Evolutionary conservation across 805 yeast species (phyloP).

Genomic region (Torulaspora quercuum): DNA sequence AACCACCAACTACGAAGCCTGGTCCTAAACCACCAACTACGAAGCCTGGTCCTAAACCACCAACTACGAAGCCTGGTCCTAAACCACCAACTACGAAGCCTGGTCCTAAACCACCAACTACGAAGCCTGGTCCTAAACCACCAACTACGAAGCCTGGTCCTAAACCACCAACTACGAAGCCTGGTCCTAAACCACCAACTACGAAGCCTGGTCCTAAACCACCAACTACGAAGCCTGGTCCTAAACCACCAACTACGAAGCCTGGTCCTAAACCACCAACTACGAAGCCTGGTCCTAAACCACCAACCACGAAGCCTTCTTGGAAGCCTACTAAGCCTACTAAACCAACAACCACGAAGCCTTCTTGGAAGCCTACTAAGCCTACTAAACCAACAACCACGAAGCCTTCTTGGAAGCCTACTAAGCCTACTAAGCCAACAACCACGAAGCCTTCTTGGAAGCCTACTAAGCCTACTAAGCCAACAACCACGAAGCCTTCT

Average conservation of each 20-base stretch:
- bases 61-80: no score
- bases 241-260: constrained; percentile 1
- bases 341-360: neutral
- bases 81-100: no score
- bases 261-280: constrained; percentile 2
- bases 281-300: no score
- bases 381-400: constrained; percentile 1
- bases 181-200: constrained; percentile 4
- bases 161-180: neutral
- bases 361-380: neutral
- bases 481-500: neutral
- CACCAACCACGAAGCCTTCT: constrained; percentile 2
- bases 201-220: neutral
- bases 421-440: constrained; percentile 2
- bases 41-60: no score
- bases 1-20: no score
- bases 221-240: constrained; percentile 1
- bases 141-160: neutral
- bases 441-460: constrained; percentile 1
- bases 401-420: neutral
- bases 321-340: constrained; percentile 1
- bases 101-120: no score
- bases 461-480: neutral
- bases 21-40: no score
- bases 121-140: neutral